Evolutionary conservation across 108 stramenopile genomes (phyloP).

Genomic region (Craspedostauros australis): DNA sequence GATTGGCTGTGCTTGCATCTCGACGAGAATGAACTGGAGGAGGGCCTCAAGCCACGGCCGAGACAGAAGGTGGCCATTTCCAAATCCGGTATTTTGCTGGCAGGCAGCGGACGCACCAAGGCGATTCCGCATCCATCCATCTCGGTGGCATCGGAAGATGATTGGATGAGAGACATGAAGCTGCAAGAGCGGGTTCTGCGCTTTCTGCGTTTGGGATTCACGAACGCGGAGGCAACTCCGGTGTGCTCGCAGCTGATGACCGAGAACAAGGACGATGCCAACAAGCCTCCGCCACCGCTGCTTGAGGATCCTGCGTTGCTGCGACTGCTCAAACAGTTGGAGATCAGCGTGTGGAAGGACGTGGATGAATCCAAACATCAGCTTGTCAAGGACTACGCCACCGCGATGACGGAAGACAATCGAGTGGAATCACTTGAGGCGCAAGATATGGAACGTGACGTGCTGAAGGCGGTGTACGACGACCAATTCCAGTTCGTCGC

Average conservation of each 20-base stretch:
- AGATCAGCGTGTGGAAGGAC: too few relatives aligned
- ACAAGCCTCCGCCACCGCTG: slow-evolving; percentile 4
- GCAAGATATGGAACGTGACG: slow-evolving; percentile 60
- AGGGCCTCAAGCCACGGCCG: slow-evolving; percentile 50
- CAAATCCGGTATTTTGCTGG: neutral
- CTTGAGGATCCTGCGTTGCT: slow-evolving; percentile 16
- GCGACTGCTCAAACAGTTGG: slow-evolving; percentile 2
- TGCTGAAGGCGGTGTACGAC: slow-evolving; percentile 62
- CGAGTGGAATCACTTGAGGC: too few relatives aligned
- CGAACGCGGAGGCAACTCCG: slow-evolving; percentile 16
- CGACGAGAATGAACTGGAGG: slow-evolving; percentile 37
- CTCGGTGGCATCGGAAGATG: slow-evolving; percentile 47
- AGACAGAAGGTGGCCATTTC: slow-evolving; percentile 13
- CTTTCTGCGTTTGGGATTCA: slow-evolving; percentile 40
- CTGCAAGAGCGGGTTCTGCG: slow-evolving; percentile 16
- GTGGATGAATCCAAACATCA: too few relatives aligned
- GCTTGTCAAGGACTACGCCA: too few relatives aligned
- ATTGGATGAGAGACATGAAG: slow-evolving; percentile 21
- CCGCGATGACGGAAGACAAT: too few relatives aligned
- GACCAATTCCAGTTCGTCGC: slow-evolving; percentile 31
- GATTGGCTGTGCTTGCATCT: slow-evolving; percentile 75
- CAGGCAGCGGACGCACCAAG: slow-evolving; percentile 21
- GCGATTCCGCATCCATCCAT: slow-evolving; percentile 64
- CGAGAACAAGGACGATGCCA: neutral
- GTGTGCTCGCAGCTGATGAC: slow-evolving; percentile 28